Base-by-base conservation (phyloP, 208 protist genomes). In the Porcisia deanei region DNA sequence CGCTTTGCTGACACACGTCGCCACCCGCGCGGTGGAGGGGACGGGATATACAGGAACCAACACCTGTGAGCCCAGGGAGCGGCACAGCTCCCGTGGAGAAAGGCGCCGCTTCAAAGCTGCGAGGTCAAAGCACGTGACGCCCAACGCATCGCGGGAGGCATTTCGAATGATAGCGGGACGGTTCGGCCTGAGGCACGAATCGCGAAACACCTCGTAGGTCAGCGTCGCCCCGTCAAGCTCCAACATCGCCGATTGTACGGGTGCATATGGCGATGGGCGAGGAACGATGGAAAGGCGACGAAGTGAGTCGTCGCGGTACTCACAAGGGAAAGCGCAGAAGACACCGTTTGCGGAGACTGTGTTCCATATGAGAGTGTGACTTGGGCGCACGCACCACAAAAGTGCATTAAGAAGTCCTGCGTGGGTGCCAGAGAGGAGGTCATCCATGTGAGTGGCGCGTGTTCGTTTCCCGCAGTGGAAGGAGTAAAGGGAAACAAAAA, bases 81-180 rank as follows among this genome's bases (percentile, higher is more conserved):
- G 25, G 30, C 64, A 54, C 18, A 94, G 67, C 10, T 60, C 71
- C 16, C 34, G 49, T 37, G 90, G 88, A 12, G 45, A 37, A 53
- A 92, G 82, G 2, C 66, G 75, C 12, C 45, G 57, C 43, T 55
- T 39, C 55, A 92, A 72, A 7, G 22, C 49, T 2, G 72, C 20
- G 37, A 86, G 18, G 49, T 83, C n/a, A 57, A 90, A 90, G 64
- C 37, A 80, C n/a, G 25, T 57, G 45, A 1, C 71, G 12, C 39
- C 20, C 37, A 9, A 54, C 2, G 41, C 58, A 25, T 25, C 60
- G 34, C 30, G 9, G 60, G 73, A 73, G 0, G 75, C 84, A 65
- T 73, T 72, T 41, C 92, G 86, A 75, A 97, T 90, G 75, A 97
- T 83, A 45, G 90, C 93, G 2, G 91, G 89, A n/a, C 70, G 66